Evolutionary conservation across 1,139 yeast species (phyloP), one percentile per base, ranked within the genome.

Genomic region (Williopsis jadinii): DNA sequence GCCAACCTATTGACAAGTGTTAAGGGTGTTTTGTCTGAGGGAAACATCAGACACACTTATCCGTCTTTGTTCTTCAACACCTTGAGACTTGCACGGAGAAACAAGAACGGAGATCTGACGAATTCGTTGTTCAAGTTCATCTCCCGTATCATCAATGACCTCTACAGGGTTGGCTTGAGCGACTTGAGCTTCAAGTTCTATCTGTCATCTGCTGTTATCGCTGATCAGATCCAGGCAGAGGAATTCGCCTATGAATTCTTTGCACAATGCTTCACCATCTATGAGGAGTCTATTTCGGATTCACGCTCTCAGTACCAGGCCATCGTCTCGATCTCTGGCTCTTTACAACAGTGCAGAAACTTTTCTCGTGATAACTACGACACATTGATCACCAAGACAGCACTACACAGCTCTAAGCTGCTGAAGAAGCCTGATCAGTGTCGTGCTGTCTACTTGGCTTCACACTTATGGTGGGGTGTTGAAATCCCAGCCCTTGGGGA

Each of bases 401-500:
- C 97, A 1, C 65, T 90, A 38, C 86, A 88, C 57, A 95, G 95
- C 2, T 85, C 95, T 9, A 86, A 86, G 59, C 70, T 92, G 43
- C 71, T 92, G 57, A 87, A 86, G 59, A 92, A 90, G 59, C 92
- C 92, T 30, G 97, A 90, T 56, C 98, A 90, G 61, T 90, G 97
- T 59, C 77, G 97, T 19, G 81, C 95, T 0, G 95, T 92, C 8
- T 86, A 84, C 56, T 65, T 78, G 41, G 90, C 96, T 41, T 82
- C 95, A 3, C 97, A 92, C 62, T 66, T 92, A 40, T 92, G 97
- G 96, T 88, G 95, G 95, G 84, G 94, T 61, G 73, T 82, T 15
- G 90, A 84, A 50, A 64, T 70, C 34, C 65, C 75, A 14, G 65
- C 68, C 3, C 54, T 67, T 36, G 72, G 75, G 9, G 76, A 72